Conservation (phyloP, 2,329 filamentous ascomycete species). For the Teratosphaeriaceae sp. region DNA sequence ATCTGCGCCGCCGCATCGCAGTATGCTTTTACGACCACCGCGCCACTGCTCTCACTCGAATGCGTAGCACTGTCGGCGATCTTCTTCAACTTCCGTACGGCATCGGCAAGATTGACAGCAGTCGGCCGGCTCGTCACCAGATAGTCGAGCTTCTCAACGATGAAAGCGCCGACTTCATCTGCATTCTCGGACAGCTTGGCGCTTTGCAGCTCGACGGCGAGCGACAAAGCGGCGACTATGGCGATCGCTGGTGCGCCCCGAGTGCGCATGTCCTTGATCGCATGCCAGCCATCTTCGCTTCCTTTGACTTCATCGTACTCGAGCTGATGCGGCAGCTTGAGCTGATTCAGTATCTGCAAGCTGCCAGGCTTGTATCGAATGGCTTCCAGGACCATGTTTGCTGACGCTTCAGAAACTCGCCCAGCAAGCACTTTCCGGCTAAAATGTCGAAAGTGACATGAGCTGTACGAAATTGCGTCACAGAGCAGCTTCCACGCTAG, state of each 20-base stretch:
- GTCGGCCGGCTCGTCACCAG: slow-evolving; percentile 85
- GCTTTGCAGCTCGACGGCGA: slow-evolving; percentile 74
- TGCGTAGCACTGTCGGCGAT: slow-evolving; percentile 49
- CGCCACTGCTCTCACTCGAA: slow-evolving; percentile 38
- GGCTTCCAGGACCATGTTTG: slow-evolving; percentile 59
- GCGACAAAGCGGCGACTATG: slow-evolving; percentile 86
- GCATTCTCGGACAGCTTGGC: slow-evolving; percentile 44
- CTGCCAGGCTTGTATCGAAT: slow-evolving; percentile 68
- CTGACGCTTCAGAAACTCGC: background rate
- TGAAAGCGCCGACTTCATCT: slow-evolving; percentile 60
- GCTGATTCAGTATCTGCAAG: slow-evolving; percentile 73
- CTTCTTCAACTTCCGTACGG: slow-evolving; percentile 69
- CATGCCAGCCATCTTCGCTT: slow-evolving; percentile 70
- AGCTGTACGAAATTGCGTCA: slow-evolving; percentile 4
- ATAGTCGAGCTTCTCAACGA: slow-evolving; percentile 73
- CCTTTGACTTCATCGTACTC: slow-evolving; percentile 68
- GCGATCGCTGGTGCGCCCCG: slow-evolving; percentile 88
- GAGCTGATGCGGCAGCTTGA: slow-evolving; percentile 73
- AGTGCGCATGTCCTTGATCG: slow-evolving; percentile 74
- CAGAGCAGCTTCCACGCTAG: no score
- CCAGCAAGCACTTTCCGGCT: slow-evolving; percentile 3
- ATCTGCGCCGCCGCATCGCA: slow-evolving; percentile 78
- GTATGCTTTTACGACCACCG: slow-evolving; percentile 61
- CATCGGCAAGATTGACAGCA: slow-evolving; percentile 90
- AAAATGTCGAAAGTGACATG: slow-evolving; percentile 1